Evolutionary conservation across 1,139 yeast genomes (phyloP).

Genomic region (Groenewaldozyma auringiensis): DNA sequence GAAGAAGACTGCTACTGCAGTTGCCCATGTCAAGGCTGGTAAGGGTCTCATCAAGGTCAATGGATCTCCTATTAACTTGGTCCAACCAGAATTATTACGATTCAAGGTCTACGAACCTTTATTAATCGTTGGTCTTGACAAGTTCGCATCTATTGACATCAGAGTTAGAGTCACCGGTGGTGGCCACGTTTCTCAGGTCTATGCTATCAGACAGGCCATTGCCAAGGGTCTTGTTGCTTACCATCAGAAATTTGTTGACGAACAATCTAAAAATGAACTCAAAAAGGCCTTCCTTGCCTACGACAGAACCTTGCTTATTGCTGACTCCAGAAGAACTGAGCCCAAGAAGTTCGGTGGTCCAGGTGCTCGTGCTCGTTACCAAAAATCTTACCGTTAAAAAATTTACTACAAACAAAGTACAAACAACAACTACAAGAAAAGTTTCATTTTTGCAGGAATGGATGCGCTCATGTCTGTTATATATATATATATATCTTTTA

Average conservation of each 20-base stretch:
- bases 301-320: constrained; percentile 99
- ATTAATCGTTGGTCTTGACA: constrained; percentile 96
- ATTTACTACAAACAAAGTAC: constrained; percentile 1
- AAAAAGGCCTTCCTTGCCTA: constrained; percentile 95
- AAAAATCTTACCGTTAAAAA: constrained; percentile 98
- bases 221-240: constrained; percentile 99
- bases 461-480: not conserved
- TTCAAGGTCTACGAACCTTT: constrained; percentile 99
- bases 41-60: constrained; percentile 98
- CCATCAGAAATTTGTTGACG: constrained; percentile 99
- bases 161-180: constrained; percentile 99
- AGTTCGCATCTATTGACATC: constrained; percentile 96
- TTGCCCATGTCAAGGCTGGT: constrained; percentile 99
- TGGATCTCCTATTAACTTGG: constrained; percentile 98
- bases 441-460: not conserved
- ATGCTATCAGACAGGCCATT: constrained; percentile 99
- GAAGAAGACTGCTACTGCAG: constrained; percentile 99
- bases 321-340: constrained; percentile 99
- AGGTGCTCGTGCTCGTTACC: constrained; percentile 99
- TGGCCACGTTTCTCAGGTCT: constrained; percentile 99
- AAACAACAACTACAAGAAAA: not conserved
- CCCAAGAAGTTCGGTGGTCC: constrained; percentile 99
- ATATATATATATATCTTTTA: too few species aligned
- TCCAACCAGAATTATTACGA: constrained; percentile 97
- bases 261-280: constrained; percentile 98